Conservation (phyloP, 2,329 filamentous ascomycete species). For the Corniculantispora saksenae region DNA sequence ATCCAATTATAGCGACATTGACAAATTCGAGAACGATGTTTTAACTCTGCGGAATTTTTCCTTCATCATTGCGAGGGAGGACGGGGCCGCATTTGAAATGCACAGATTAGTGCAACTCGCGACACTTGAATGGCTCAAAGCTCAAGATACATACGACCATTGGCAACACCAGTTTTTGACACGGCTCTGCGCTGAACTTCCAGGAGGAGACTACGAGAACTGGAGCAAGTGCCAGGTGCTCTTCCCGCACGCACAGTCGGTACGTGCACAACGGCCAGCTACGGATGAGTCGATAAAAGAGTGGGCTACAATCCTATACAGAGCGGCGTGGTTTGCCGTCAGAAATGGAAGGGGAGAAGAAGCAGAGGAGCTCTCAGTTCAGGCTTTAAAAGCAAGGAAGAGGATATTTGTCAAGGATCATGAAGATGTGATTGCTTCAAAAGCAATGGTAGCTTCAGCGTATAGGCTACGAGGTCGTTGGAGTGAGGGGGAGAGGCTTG, state of each 20-base stretch:
- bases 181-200: slow-evolving; percentile 23
- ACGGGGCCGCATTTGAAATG: slow-evolving; percentile 34
- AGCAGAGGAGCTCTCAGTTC: slow-evolving; percentile 16
- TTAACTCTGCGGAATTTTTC: slow-evolving; percentile 32
- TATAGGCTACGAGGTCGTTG: slow-evolving; percentile 18
- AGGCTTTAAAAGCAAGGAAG: slow-evolving; percentile 23
- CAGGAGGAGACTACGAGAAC: slow-evolving; percentile 25
- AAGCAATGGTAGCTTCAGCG: slow-evolving; percentile 18
- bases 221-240: slow-evolving; percentile 25
- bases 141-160: slow-evolving; percentile 15
- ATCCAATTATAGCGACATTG: slow-evolving; percentile 16
- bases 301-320: slow-evolving; percentile 25
- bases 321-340: slow-evolving; percentile 25
- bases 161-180: slow-evolving; percentile 22
- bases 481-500: slow-evolving; percentile 22
- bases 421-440: slow-evolving; percentile 14
- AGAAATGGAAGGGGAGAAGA: slow-evolving; percentile 21
- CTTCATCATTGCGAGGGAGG: slow-evolving; percentile 28
- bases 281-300: slow-evolving; percentile 20
- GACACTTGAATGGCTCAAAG: slow-evolving; percentile 27
- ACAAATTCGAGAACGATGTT: slow-evolving; percentile 32
- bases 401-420: slow-evolving; percentile 18
- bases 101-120: slow-evolving; percentile 38
- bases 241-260: slow-evolving; percentile 25
- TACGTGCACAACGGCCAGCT: slow-evolving; percentile 22